phyloP scores from a whole-genome alignment of 2,329 filamentous ascomycete genomes.

The Lojkania enalia region DNA sequence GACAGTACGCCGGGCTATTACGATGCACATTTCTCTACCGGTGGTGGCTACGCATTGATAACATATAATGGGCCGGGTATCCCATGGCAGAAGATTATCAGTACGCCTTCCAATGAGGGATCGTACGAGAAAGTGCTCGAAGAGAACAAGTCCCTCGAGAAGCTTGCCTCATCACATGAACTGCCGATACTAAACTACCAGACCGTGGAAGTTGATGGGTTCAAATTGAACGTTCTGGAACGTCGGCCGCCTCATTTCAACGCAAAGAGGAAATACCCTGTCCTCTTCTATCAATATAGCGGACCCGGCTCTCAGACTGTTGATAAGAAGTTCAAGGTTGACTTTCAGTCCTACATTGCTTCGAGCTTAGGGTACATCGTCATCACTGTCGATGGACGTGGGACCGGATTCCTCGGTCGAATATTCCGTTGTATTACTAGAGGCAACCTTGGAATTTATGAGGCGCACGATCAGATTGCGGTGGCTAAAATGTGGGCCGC shows the following conservation, averaged over 20 bases:
- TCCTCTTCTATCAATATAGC: constrained; percentile 93
- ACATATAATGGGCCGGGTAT: constrained; percentile 82
- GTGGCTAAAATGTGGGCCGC: constrained; percentile 81
- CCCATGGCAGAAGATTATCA: constrained; percentile 89
- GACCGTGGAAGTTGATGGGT: constrained; percentile 81
- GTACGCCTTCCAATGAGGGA: constrained; percentile 70
- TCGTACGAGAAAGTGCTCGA: constrained; percentile 74
- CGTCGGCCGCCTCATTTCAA: constrained; percentile 88
- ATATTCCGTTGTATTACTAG: constrained; percentile 80
- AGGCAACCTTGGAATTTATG: constrained; percentile 80
- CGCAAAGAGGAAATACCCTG: constrained; percentile 81
- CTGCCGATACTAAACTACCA: constrained; percentile 82
- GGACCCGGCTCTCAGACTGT: constrained; percentile 93
- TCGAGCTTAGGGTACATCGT: constrained; percentile 87
- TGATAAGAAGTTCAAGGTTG: constrained; percentile 75
- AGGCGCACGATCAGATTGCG: constrained; percentile 88
- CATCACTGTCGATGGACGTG: constrained; percentile 89
- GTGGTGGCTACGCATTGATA: constrained; percentile 80
- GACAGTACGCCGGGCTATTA: constrained; percentile 76
- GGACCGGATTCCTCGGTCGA: constrained; percentile 88
- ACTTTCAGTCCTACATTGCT: constrained; percentile 90
- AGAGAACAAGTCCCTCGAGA: constrained; percentile 71
- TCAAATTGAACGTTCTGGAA: constrained; percentile 74
- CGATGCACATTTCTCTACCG: constrained; percentile 78
- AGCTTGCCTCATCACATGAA: constrained; percentile 73